Evolutionary conservation across 768 basidiomycete genomes (phyloP).

Genomic region (Tulasnella sp.): DNA sequence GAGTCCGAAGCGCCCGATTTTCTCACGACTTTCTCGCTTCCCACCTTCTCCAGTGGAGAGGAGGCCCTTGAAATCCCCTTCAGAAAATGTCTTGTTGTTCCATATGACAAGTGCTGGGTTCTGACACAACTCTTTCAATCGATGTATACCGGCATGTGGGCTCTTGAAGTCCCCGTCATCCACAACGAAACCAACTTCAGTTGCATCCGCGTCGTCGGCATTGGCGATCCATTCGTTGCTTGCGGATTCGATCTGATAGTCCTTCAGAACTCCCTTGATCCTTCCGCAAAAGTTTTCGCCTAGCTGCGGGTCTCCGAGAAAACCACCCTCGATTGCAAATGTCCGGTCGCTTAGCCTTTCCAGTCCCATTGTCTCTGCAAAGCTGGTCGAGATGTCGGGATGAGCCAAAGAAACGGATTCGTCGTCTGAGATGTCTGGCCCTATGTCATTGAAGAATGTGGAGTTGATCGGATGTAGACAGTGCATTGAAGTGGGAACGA

Average conservation of each 20-base stretch:
- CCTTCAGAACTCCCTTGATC: neutral
- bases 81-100: neutral
- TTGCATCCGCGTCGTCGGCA: neutral
- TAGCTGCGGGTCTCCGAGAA: slow-evolving; percentile 25
- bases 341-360: neutral
- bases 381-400: neutral
- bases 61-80: neutral
- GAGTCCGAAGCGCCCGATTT: neutral
- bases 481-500: neutral
- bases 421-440: neutral
- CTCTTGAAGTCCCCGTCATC: neutral
- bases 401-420: neutral
- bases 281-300: neutral
- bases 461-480: neutral
- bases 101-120: neutral
- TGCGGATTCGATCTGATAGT: neutral
- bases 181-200: neutral
- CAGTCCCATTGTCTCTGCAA: neutral
- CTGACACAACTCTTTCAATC: slow-evolving; percentile 24
- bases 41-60: neutral
- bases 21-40: neutral
- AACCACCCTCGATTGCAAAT: neutral
- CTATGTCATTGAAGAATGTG: neutral
- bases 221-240: slow-evolving; percentile 7
- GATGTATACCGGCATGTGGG: neutral